Base-by-base conservation (phyloP, 2,329 filamentous ascomycete genomes). In the Cercospora sp. region DNA sequence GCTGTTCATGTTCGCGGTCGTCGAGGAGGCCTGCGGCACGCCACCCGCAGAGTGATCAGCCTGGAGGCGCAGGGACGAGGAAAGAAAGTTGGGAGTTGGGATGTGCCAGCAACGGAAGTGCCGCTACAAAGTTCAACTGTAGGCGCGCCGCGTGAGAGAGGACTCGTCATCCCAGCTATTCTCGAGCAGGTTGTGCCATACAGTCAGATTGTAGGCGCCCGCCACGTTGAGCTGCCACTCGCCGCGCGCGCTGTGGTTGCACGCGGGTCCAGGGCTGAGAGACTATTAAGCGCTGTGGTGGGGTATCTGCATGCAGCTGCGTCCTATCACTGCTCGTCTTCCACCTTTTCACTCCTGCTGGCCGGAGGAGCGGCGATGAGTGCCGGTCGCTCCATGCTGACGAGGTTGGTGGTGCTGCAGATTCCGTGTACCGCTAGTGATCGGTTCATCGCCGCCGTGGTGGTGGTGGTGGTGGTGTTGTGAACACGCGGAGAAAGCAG, bases 1-100 rank as follows among this genome's bases (percentile, higher is more conserved):
- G 26, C 55, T 60, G 23, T 53, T 66, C 66, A 70, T 70, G n/a
- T 62, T 68, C 57, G 40, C 60, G 62, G 26, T 62, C 18, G 53
- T 59, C 30, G 42, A 51, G 18, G 18, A 63, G 30, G 13, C 20
- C 58, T 57, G 57, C 64, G 30, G 57, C 64, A 62, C 63, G 57
- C 64, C 68, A 61, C 64, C 64, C 45, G 36, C 31, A 55, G 48
- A 65, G 53, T 53, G 45, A 57, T 33, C 57, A 53, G 57, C 28
- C 13, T 60, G 40, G 51, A 51, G 48, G 40, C 36, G 53, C 31
- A 42, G 48, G 53, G 10, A 23, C 55, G 23, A 26, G n/a, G 51
- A n/a, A 23, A 59, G 31, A 23, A 23, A 58, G 51, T n/a, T 20
- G 18, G 33, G 23, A 55, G 31, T 20, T 36, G 48, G 28, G 28